A percentile compares a stretch with the other conserved stretches of the same genome.
These are phyloP conservation scores for Lachnellula hyalina DNA, from an alignment of 2,329 filamentous ascomycete species.

Conservation along the genomic window DNA sequence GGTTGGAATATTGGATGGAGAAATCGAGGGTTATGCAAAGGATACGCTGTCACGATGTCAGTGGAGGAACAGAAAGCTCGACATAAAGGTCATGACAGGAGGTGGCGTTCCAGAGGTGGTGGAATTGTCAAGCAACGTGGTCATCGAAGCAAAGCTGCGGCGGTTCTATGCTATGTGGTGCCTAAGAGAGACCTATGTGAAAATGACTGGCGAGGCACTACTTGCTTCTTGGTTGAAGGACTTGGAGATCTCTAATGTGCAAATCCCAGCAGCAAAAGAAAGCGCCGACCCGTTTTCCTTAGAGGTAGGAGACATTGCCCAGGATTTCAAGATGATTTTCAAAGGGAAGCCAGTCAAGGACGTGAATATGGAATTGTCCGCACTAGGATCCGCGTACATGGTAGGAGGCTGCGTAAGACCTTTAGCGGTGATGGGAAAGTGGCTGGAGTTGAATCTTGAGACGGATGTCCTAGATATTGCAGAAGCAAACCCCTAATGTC, in stretches of 20 bases:
- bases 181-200: conserved; percentile 75
- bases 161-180: conserved; percentile 76
- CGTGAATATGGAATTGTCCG: conserved; percentile 27
- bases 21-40: conserved; percentile 10
- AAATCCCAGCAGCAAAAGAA: conserved; percentile 15
- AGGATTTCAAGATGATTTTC: conserved; percentile 23
- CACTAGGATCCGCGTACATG: conserved; percentile 29
- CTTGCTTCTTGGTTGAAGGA: conserved; percentile 67
- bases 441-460: conserved; percentile 20
- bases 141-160: conserved; percentile 59
- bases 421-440: conserved; percentile 4
- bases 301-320: conserved; percentile 17
- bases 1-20: conserved; percentile 4
- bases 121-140: conserved; percentile 25
- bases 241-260: conserved; percentile 62
- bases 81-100: conserved; percentile 7
- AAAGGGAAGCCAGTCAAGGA: conserved; percentile 22
- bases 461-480: conserved; percentile 22
- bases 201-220: conserved; percentile 75
- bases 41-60: conserved; percentile 25
- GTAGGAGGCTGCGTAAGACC: conserved; percentile 20
- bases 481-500: conserved; percentile 8
- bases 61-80: conserved; percentile 17
- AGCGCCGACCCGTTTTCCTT: conserved; percentile 12
- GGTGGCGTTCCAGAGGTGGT: conserved; percentile 12